Base-by-base conservation (phyloP, 2,329 filamentous ascomycete species). In the Stagonosporopsis tanaceti region DNA sequence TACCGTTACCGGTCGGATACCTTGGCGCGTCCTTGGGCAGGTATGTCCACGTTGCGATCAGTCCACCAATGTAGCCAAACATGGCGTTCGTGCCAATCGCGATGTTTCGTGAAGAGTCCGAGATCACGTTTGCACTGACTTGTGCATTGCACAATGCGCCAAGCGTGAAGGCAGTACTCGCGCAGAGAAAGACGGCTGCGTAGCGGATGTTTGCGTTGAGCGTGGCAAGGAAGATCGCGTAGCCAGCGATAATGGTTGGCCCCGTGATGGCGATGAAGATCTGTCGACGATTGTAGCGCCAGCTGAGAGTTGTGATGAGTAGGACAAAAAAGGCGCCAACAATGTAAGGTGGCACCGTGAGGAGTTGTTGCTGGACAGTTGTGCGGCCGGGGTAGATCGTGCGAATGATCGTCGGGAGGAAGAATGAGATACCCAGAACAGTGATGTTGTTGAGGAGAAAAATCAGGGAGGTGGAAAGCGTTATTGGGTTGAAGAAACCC, bases 41-140 rank as follows among this genome's bases (percentile, higher is more conserved):
- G 72, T 86, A 89, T 0, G 80, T 81, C 86, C 86, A 89, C 0
- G 85, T 87, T 1, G 84, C 81, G 53, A 88, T 80, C 32, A 90
- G 72, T 0, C 87, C 88, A 2, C 89, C 89, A 17, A 90, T 70
- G 52, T 90, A 89, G 30, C 87, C 88, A 25, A 89, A 77, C 86
- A 90, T 90, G 65, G 89, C 61, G 32, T 63, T 64, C 20, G 60
- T 61, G 6, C 61, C 60, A n/a, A 66, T 62, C 1, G 62, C 61
- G 14, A 50, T 61, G 30, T 35, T 54, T 34, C 88, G 81, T 0
- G 88, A 85, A 0, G 88, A 88, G 63, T 91, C 89, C 5, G 84
- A 85, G 6, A 90, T 81, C 0, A 90, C 87, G 61, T 90, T 90
- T n/a, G 88, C 88, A 0, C 85, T 84, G 0, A 84, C 85, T 58